Evolutionary conservation across 2,329 filamentous ascomycete genomes (phyloP), one percentile per base, ranked within the genome.

Genomic region (Arthrinium phaeospermum): DNA sequence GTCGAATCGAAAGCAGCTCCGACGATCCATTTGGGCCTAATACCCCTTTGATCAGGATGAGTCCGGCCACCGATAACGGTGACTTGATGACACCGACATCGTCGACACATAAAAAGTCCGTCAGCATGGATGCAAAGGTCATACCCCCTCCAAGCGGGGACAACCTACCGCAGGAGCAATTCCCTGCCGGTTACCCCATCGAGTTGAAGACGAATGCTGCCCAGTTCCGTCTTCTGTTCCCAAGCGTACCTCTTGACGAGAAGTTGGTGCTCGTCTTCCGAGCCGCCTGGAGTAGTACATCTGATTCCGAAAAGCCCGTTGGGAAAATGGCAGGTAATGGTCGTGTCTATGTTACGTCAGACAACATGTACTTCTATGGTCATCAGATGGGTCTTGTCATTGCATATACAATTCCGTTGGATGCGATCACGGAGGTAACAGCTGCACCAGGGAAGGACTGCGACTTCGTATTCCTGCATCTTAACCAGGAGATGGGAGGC

Each of bases 301-400:
- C 85, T 13, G 82, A 84, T 34, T 83, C 84, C 24, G 80, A 82
- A n/a, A 83, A 84, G 10, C 81, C 82, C 4, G 81, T 79, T 71
- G 83, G 84, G 22, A 81, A 79, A 73, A 94, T 98, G 76, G 83
- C 86, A 30, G 88, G 88, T 24, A 89, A 89, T 71, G 89, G 96
- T 0, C 91, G 96, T 70, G 91, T 97, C 34, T 99, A 97, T 80
- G 91, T 98, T 73, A 98, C 96, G 0, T 88, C 92, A 0, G 91
- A 92, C 74, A 93, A 95, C 75, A 91, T 99, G 80, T 98, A 97
- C 82, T 98, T 99, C 80, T 99, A 98, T 83, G 97, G 95, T 77
- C 93, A 98, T 79, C 94, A 98, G 79, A 91, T 98, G 80, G 96
- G 96, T 7, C 88, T 99, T 7, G 93, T 98, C 0, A 87, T 98